Evolutionary conservation across 805 yeast genomes (phyloP).

Genomic region (Kuraishia molischiana): DNA sequence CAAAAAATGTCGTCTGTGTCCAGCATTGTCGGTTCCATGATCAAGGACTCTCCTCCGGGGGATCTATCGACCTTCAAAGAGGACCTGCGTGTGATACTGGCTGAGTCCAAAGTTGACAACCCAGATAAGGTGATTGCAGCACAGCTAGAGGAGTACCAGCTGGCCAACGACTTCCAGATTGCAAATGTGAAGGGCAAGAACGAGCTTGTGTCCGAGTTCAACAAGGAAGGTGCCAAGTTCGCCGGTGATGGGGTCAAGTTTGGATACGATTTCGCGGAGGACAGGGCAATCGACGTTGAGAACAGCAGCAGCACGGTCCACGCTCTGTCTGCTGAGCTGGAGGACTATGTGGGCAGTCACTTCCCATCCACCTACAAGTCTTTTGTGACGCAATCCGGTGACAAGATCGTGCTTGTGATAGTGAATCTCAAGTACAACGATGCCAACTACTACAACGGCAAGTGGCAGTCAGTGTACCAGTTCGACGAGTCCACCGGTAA

Average conservation of each 20-base stretch:
- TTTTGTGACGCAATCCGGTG: conserved; percentile 28
- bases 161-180: conserved; percentile 19
- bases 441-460: conserved; percentile 80
- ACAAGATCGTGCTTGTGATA: conserved; percentile 37
- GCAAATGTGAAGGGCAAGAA: conserved; percentile 16
- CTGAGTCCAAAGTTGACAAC: conserved; percentile 9
- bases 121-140: conserved; percentile 15
- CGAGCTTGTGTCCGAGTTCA: conserved; percentile 37
- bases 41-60: conserved; percentile 50
- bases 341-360: conserved; percentile 49
- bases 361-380: conserved; percentile 50
- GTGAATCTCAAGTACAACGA: conserved; percentile 67
- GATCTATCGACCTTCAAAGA: conserved; percentile 25
- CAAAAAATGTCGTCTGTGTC: conserved; percentile 14
- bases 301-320: conserved; percentile 11
- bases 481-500: conserved; percentile 21
- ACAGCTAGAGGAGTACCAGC: conserved; percentile 14
- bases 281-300: conserved; percentile 44
- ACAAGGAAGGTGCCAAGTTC: conserved; percentile 39
- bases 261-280: conserved; percentile 46
- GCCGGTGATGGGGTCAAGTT: conserved; percentile 44
- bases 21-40: conserved; percentile 19
- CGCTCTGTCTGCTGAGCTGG: conserved; percentile 19
- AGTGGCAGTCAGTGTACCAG: conserved; percentile 67
- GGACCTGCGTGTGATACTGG: conserved; percentile 17